Conservation (phyloP, 306 rosid species). For the Casuarina cunninghamiana region DNA sequence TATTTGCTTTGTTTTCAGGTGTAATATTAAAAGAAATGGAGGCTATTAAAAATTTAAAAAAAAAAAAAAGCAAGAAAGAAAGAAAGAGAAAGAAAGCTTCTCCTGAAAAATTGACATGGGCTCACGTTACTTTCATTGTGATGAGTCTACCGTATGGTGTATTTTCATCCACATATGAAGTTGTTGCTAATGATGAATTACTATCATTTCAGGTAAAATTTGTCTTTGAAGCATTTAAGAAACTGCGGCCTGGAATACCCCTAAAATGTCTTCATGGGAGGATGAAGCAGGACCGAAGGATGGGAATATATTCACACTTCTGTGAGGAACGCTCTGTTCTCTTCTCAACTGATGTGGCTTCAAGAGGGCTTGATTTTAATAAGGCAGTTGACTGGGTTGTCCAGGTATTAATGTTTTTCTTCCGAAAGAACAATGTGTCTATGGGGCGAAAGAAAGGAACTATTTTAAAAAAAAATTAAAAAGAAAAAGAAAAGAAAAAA, state of each 20-base stretch:
- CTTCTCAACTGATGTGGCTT: slow-evolving; percentile 85
- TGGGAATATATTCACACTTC: slow-evolving; percentile 72
- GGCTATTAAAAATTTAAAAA: too few relatives aligned
- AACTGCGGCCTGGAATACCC: slow-evolving; percentile 89
- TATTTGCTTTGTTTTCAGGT: too few relatives aligned
- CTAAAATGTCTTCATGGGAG: slow-evolving; percentile 88
- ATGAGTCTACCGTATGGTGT: slow-evolving; percentile 1
- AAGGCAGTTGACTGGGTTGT: slow-evolving; percentile 97
- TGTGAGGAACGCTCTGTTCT: slow-evolving; percentile 80
- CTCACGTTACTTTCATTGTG: slow-evolving; percentile 12
- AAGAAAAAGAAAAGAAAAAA: not conserved
- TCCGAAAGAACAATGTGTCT: not conserved
- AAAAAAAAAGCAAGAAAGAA: too few relatives aligned
- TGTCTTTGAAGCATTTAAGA: slow-evolving; percentile 83
- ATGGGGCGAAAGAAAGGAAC: not conserved
- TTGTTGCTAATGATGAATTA: slow-evolving; percentile 20
- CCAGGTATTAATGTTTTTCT: slow-evolving; percentile 54
- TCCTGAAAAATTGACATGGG: not conserved
- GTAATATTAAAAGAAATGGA: too few relatives aligned
- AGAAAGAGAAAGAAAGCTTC: not conserved
- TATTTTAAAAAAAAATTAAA: too few relatives aligned
- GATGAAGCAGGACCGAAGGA: slow-evolving; percentile 81
- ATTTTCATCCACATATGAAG: not conserved
- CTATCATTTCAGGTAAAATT: slow-evolving; percentile 60
- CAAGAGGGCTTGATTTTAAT: slow-evolving; percentile 97